Percentiles rank a stretch among this genome's conserved stretches.
Evolutionary conservation across 768 basidiomycete genomes (phyloP).

Genomic region (Boletus rex-veris): DNA sequence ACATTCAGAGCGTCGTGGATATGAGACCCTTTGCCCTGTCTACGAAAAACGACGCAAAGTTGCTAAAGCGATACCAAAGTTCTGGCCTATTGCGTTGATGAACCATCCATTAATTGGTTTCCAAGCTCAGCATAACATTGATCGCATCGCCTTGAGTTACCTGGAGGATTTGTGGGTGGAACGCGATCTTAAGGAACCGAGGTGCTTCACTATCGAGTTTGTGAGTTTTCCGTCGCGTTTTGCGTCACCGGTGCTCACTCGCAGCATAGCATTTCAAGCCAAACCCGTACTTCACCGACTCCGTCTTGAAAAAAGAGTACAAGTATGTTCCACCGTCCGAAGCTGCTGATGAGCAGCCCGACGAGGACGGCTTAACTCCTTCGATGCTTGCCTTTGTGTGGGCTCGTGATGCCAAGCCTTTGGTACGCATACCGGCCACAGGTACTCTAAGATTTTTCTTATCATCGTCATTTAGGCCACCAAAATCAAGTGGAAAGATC

Average conservation of each 20-base stretch:
- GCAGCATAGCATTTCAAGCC: constrained; percentile 69
- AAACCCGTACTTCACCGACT: constrained; percentile 79
- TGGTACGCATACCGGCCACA: constrained; percentile 41
- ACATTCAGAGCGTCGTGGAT: constrained; percentile 58
- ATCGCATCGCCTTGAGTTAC: constrained; percentile 78
- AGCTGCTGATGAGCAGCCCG: constrained; percentile 53
- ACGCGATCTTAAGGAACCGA: constrained; percentile 67
- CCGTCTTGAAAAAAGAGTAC: constrained; percentile 78
- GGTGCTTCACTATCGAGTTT: constrained; percentile 85
- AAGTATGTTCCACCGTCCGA: constrained; percentile 59
- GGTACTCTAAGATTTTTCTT: not conserved
- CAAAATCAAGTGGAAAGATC: constrained; percentile 80
- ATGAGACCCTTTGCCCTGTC: constrained; percentile 53
- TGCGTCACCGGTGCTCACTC: constrained; percentile 1
- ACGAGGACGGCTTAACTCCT: constrained; percentile 71
- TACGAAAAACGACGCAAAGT: constrained; percentile 70
- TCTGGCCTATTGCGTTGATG: constrained; percentile 86
- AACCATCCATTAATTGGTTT: constrained; percentile 62
- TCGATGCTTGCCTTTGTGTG: constrained; percentile 80
- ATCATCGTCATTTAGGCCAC: constrained; percentile 40
- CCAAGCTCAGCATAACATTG: constrained; percentile 68
- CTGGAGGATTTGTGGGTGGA: constrained; percentile 83
- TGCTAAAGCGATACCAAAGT: constrained; percentile 64
- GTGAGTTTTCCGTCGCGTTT: constrained; percentile 47
- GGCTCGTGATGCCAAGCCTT: constrained; percentile 66